Evolutionary conservation across 495 filamentous ascomycete genomes (phyloP).

Genomic region (Daldinia grandis): DNA sequence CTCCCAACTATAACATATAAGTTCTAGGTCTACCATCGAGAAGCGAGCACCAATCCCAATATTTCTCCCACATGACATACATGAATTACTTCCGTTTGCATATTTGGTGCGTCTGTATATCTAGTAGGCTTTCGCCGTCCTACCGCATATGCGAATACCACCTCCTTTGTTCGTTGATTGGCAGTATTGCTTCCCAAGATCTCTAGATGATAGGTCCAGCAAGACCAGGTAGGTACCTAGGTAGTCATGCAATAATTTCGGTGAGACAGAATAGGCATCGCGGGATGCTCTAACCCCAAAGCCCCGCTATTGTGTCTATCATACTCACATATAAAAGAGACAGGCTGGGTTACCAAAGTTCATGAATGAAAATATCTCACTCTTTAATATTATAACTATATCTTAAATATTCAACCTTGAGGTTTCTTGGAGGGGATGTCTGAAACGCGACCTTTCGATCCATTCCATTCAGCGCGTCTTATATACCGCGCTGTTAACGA

Average conservation of each 20-base stretch:
- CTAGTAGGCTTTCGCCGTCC: too few relatives aligned
- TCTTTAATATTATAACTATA: not conserved
- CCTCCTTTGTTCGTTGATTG: too few relatives aligned
- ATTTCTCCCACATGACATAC: too few relatives aligned
- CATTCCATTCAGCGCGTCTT: not conserved
- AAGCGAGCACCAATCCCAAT: too few relatives aligned
- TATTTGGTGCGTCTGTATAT: too few relatives aligned
- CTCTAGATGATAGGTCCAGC: not conserved
- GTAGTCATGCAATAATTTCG: not conserved
- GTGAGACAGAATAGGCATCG: not conserved
- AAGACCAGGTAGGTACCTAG: not conserved
- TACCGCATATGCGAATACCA: too few relatives aligned
- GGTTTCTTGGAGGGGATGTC: not conserved
- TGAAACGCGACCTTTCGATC: not conserved
- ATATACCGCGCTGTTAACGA: not conserved
- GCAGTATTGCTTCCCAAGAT: too few relatives aligned
- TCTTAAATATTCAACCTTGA: not conserved
- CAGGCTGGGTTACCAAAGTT: not conserved
- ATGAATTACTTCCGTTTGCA: too few relatives aligned
- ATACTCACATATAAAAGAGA: too few relatives aligned
- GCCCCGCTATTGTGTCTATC: too few relatives aligned
- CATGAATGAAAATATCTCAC: not conserved
- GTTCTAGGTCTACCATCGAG: too few relatives aligned
- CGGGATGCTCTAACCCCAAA: not conserved
- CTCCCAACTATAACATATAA: too few relatives aligned